These are phyloP conservation scores for Boletus sensibilis DNA, from an alignment of 768 basidiomycete species.

Conservation along the genomic window DNA sequence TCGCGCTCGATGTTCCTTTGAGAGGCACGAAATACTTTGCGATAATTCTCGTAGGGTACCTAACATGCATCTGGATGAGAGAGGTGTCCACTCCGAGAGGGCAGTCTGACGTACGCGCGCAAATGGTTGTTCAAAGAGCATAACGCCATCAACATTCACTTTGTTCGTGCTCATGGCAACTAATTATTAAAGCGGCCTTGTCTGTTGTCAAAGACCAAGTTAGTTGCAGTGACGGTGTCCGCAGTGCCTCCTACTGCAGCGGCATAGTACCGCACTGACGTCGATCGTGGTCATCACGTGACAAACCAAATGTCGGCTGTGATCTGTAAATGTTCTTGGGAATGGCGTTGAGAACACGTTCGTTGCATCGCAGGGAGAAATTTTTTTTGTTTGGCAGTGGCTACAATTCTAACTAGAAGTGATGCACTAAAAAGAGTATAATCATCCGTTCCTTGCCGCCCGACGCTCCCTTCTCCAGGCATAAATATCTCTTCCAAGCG, in stretches of 20 bases:
- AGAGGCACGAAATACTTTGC: conserved; percentile 80
- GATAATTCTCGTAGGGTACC: conserved; percentile 90
- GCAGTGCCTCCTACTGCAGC: not conserved
- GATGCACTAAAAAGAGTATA: not conserved
- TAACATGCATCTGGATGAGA: conserved; percentile 33
- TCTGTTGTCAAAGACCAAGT: conserved; percentile 5
- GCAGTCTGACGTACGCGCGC: conserved; percentile 49
- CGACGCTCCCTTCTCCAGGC: conserved; percentile 48
- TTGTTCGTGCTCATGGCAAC: conserved; percentile 41
- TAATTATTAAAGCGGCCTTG: conserved; percentile 5
- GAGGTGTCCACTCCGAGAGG: not conserved
- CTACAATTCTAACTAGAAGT: conserved; percentile 9
- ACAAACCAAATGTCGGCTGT: not conserved
- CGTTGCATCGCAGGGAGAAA: conserved; percentile 11
- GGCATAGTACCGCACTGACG: conserved; percentile 7
- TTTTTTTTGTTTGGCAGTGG: conserved; percentile 6
- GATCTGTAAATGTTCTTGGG: not conserved
- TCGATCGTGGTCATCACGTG: conserved; percentile 29
- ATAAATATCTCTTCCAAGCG: conserved; percentile 67
- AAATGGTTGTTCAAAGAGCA: conserved; percentile 86
- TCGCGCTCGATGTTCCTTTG: conserved; percentile 85
- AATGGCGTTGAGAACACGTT: conserved; percentile 15
- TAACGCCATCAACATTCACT: conserved; percentile 66
- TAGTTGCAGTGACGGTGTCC: not conserved
- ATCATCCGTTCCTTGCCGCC: conserved; percentile 15